Percentiles rank a stretch among this genome's conserved stretches.
Conservation (phyloP, 352 stramenopile genomes). For the Phytophthora capsici region DNA sequence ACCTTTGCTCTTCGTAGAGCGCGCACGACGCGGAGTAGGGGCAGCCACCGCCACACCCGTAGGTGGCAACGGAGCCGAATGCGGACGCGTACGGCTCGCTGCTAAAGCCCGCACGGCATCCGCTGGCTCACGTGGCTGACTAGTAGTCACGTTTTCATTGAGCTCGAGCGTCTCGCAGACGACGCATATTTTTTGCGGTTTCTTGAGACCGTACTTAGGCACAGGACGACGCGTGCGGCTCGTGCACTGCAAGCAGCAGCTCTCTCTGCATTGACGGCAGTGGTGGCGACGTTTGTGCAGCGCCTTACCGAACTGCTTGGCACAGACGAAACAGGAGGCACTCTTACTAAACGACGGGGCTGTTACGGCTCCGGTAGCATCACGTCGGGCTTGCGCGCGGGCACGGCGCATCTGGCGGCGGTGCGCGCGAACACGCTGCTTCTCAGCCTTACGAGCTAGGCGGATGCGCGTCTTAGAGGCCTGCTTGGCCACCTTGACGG, state of each 20-base stretch:
- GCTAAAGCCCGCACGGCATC: conserved; percentile 24
- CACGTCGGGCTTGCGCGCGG: background rate
- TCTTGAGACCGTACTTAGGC: conserved; percentile 40
- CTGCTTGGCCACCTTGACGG: conserved; percentile 34
- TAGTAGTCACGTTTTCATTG: background rate
- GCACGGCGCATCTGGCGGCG: conserved; percentile 1
- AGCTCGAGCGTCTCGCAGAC: conserved; percentile 59
- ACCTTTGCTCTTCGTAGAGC: conserved; percentile 40
- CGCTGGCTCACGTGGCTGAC: conserved; percentile 26
- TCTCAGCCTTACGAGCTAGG: conserved; percentile 28
- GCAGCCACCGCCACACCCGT: conserved; percentile 19
- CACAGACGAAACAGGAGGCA: conserved; percentile 48
- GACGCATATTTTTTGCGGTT: conserved; percentile 67
- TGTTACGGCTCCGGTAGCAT: background rate
- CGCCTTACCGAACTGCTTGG: conserved; percentile 41
- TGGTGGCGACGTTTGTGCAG: conserved; percentile 55
- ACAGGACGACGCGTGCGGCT: conserved; percentile 44
- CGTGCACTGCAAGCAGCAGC: conserved; percentile 62
- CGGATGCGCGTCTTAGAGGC: conserved; percentile 27
- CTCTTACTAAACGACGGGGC: conserved; percentile 44
- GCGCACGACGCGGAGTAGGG: conserved; percentile 18
- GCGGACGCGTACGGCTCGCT: conserved; percentile 25
- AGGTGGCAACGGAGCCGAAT: conserved; percentile 38
- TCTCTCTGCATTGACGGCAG: conserved; percentile 71
- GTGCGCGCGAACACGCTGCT: conserved; percentile 7